A percentile compares a stretch with the other conserved stretches of the same genome.
Conservation (phyloP, 257 asterid species). For the Parsonsia alboflavescens region DNA sequence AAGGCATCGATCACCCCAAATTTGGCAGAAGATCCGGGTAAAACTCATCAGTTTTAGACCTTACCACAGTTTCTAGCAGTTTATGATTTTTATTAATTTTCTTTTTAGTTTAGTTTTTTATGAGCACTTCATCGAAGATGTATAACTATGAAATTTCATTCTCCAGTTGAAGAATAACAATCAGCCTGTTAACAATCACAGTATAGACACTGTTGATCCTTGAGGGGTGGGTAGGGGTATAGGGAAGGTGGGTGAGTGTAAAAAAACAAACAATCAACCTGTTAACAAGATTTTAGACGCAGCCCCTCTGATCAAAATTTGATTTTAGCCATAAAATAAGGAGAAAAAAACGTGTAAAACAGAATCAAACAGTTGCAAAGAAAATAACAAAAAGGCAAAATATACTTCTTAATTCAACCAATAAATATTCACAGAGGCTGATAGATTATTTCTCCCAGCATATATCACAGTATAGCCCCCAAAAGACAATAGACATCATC, state of each 20-base stretch:
- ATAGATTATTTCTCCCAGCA: background rate
- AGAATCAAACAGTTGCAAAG: background rate
- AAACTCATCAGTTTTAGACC: background rate
- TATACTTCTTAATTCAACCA: background rate
- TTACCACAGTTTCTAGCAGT: background rate
- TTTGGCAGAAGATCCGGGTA: background rate
- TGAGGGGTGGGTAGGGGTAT: too few relatives aligned
- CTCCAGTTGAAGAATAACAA: background rate
- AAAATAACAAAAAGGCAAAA: background rate
- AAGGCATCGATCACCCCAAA: too few relatives aligned
- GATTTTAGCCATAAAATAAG: background rate
- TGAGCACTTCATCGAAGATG: background rate
- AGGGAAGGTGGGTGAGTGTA: too few relatives aligned
- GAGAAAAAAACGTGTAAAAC: background rate
- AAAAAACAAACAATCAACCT: too few relatives aligned
- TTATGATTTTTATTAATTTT: too few relatives aligned
- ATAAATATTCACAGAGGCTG: background rate
- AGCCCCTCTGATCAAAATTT: background rate
- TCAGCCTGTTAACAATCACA: too few relatives aligned
- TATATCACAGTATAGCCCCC: background rate
- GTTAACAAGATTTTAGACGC: background rate
- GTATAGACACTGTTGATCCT: too few relatives aligned
- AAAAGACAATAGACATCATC: background rate
- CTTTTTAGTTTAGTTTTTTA: background rate
- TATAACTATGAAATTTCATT: background rate